phyloP scores from a whole-genome alignment of 306 rosid genomes.

The Vigna hirtella region DNA sequence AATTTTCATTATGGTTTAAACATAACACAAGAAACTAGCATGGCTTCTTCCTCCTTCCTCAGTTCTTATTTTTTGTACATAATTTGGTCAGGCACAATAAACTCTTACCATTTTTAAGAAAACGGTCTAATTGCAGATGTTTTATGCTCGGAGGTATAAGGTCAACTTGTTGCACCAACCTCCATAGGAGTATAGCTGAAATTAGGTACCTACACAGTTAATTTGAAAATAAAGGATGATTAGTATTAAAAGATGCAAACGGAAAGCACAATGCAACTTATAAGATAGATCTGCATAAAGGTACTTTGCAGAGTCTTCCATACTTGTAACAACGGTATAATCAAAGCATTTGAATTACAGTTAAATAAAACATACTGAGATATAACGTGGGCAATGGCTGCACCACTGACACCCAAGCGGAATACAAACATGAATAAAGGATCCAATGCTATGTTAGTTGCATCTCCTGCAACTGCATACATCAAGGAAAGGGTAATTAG shows the following conservation, averaged over 20 bases:
- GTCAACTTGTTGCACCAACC: conserved; percentile 66
- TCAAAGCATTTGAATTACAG: conserved; percentile 4
- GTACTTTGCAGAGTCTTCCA: conserved; percentile 7
- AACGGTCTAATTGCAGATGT: conserved; percentile 73
- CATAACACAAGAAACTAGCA: conserved; percentile 7
- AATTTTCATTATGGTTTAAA: background rate
- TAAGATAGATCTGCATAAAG: conserved; percentile 31
- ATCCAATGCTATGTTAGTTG: conserved; percentile 83
- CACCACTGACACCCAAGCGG: conserved; percentile 79
- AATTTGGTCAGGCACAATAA: conserved; percentile 24
- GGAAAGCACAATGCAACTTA: conserved; percentile 16
- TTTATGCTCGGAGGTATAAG: conserved; percentile 78
- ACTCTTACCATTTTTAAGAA: conserved; percentile 72
- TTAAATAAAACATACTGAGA: conserved; percentile 75
- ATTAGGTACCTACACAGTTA: conserved; percentile 66
- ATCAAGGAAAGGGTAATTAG: conserved; percentile 41
- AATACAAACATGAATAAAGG: conserved; percentile 78
- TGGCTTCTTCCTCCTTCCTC: background rate
- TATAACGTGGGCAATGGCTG: conserved; percentile 96
- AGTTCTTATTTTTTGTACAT: background rate
- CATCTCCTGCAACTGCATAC: conserved; percentile 84
- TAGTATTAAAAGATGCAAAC: conserved; percentile 19
- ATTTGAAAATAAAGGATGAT: conserved; percentile 20
- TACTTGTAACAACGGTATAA: conserved; percentile 14
- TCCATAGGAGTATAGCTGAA: conserved; percentile 76